These are phyloP conservation scores for Karstenula rhodostoma DNA, from an alignment of 2,329 filamentous ascomycete species.

Conservation along the genomic window DNA sequence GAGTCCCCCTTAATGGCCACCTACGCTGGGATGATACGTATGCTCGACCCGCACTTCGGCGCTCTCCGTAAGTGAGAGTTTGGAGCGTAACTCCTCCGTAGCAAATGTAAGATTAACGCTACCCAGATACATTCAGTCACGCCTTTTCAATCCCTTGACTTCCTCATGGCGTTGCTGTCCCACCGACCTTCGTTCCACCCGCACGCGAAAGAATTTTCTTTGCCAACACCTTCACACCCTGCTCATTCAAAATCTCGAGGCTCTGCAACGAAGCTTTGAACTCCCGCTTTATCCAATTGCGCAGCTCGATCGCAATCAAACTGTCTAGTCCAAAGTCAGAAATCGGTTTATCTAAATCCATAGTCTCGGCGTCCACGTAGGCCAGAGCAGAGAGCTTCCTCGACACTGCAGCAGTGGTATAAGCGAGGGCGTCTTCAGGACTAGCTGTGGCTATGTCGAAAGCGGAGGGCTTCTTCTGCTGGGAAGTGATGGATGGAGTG, in stretches of 20 bases:
- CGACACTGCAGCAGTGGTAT: neutral
- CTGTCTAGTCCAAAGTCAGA: slow-evolving; percentile 4
- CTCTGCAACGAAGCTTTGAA: slow-evolving; percentile 1
- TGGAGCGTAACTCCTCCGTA: no score
- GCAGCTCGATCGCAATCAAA: slow-evolving; percentile 7
- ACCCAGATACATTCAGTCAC: neutral
- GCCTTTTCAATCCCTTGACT: neutral
- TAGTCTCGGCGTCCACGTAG: neutral
- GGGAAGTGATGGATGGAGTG: neutral
- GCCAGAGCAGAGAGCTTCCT: neutral
- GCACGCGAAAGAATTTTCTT: slow-evolving; percentile 4
- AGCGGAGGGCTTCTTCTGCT: neutral
- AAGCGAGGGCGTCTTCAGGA: slow-evolving; percentile 1
- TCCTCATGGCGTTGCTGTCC: neutral
- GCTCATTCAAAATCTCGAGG: slow-evolving; percentile 2
- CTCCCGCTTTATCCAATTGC: slow-evolving; percentile 7
- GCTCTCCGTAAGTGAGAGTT: no score
- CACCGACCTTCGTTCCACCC: neutral
- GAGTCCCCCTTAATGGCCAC: neutral
- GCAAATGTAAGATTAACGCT: neutral
- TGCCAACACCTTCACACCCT: neutral
- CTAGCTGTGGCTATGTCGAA: neutral
- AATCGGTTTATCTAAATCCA: slow-evolving; percentile 6
- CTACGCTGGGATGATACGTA: neutral
- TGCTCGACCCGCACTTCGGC: neutral